Evolutionary conservation across 1,284 basidiomycete genomes (phyloP).

Genomic region (Leccinum subrobustum): DNA sequence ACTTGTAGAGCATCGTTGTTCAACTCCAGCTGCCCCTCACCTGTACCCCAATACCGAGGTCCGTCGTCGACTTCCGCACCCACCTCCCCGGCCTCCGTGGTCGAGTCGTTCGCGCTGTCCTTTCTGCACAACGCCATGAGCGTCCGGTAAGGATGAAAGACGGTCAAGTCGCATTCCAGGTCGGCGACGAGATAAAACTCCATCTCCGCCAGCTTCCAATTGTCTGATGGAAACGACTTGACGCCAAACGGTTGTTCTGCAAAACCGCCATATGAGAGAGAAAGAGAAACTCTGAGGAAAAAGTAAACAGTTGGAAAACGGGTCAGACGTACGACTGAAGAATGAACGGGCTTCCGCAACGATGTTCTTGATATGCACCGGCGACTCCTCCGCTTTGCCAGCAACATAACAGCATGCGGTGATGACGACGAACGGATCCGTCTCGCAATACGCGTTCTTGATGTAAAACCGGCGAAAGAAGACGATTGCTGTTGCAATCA

Average conservation of each 20-base stretch:
- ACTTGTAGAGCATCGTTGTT: conserved; percentile 69
- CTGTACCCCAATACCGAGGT: conserved; percentile 72
- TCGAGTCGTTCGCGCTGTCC: conserved; percentile 40
- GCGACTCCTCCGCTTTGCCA: conserved; percentile 77
- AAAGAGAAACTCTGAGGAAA: neutral
- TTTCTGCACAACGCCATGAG: conserved; percentile 73
- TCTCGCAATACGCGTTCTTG: conserved; percentile 91
- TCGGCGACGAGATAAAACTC: conserved; percentile 98
- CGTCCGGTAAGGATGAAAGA: conserved; percentile 94
- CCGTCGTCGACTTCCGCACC: conserved; percentile 62
- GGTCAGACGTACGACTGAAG: conserved; percentile 64
- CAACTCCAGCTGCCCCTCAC: conserved; percentile 66
- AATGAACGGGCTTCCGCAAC: conserved; percentile 80
- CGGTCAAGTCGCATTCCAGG: conserved; percentile 89
- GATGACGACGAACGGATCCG: conserved; percentile 90
- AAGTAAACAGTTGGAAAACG: neutral
- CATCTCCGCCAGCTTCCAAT: conserved; percentile 95
- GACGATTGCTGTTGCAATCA: conserved; percentile 89
- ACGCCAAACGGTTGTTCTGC: conserved; percentile 64
- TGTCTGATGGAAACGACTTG: conserved; percentile 80
- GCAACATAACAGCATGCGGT: conserved; percentile 95
- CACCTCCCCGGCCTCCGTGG: conserved; percentile 62
- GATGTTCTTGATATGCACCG: conserved; percentile 88
- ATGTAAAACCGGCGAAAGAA: conserved; percentile 96
- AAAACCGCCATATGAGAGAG: neutral